A percentile compares a stretch with the other conserved stretches of the same genome.
Evolutionary conservation across 306 rosid genomes (phyloP).

Genomic region (Erythrophleum fordii): DNA sequence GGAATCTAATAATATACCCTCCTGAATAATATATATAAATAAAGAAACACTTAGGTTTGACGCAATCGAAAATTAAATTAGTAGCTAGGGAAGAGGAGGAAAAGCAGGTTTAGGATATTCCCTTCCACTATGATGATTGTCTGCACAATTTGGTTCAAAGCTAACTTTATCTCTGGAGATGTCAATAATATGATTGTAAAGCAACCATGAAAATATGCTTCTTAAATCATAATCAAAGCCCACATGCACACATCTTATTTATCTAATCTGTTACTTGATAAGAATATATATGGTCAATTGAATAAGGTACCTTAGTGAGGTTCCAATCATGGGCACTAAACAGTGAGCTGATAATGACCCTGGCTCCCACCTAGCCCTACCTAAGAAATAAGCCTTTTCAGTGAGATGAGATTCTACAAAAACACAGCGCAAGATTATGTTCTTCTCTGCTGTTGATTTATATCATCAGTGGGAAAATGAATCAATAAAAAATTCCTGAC

Average conservation of each 20-base stretch:
- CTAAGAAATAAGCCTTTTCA: neutral
- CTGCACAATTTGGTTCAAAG: conserved; percentile 41
- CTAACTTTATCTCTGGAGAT: conserved; percentile 42
- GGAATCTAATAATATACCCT: conserved; percentile 48
- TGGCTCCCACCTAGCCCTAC: conserved; percentile 38
- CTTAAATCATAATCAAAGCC: conserved; percentile 43
- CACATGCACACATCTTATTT: conserved; percentile 32
- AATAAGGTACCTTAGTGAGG: conserved; percentile 48
- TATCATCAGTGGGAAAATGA: neutral
- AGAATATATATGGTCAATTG: conserved; percentile 43
- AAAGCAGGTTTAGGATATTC: conserved; percentile 59
- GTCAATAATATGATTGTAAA: conserved; percentile 43
- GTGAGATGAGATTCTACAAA: neutral
- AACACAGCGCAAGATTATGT: neutral
- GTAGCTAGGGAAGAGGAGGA: conserved; percentile 23
- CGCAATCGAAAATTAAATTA: conserved; percentile 44
- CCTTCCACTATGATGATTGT: conserved; percentile 39
- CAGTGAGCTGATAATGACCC: conserved; percentile 43
- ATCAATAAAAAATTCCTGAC: neutral
- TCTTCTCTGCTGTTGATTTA: neutral
- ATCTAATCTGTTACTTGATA: conserved; percentile 22
- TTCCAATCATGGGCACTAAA: conserved; percentile 46
- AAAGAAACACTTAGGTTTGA: conserved; percentile 21
- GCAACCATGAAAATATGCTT: conserved; percentile 36
- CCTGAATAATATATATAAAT: conserved; percentile 25